phyloP scores from a whole-genome alignment of 2,329 filamentous ascomycete genomes.

The Chaetomium strumarium region DNA sequence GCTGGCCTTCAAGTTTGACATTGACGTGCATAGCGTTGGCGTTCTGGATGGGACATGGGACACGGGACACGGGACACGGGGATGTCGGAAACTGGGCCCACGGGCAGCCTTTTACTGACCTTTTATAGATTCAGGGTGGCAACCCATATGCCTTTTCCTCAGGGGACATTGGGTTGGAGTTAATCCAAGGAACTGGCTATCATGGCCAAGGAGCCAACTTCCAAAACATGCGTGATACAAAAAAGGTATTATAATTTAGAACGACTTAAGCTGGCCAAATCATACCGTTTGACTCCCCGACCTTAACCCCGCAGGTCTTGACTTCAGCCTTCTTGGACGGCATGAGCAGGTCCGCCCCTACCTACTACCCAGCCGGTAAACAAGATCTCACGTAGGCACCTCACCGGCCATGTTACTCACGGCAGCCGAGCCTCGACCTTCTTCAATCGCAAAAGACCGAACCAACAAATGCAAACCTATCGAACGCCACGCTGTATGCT shows the following conservation, averaged over 20 bases:
- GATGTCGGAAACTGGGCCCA: neutral
- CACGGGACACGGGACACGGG: neutral
- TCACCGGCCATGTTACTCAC: neutral
- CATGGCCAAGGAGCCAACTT: neutral
- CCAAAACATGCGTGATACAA: neutral
- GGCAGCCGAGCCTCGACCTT: neutral
- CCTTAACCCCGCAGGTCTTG: neutral
- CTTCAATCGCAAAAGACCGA: slow-evolving; percentile 6
- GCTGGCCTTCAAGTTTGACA: slow-evolving; percentile 4
- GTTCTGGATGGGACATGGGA: slow-evolving; percentile 18
- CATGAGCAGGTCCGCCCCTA: neutral
- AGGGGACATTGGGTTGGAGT: no score
- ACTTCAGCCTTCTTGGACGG: neutral
- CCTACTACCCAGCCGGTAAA: neutral
- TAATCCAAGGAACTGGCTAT: neutral
- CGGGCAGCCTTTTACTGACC: neutral
- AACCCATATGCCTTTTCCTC: no score
- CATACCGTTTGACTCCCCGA: neutral
- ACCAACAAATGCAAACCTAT: slow-evolving; percentile 15
- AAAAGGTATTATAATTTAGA: neutral
- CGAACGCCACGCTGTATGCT: slow-evolving; percentile 24
- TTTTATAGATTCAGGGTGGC: neutral
- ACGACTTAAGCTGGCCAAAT: neutral
- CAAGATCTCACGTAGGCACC: neutral
- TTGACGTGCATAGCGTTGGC: slow-evolving; percentile 30